These are phyloP conservation scores for Plasmodium gaboni DNA, from an alignment of 169 alveolate species.

Conservation along the genomic window DNA sequence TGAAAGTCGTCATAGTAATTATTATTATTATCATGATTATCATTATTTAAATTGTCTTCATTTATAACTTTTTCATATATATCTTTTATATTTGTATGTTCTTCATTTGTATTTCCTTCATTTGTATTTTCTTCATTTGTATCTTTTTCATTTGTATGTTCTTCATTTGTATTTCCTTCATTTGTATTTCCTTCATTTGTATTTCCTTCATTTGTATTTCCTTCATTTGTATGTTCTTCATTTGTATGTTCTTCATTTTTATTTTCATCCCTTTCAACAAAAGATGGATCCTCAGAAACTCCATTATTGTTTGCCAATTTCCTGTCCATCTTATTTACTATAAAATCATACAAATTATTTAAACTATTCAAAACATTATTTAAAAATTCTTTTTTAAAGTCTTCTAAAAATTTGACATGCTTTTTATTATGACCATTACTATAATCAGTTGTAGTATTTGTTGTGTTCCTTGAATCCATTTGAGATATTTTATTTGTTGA, in stretches of 20 bases:
- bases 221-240: neutral
- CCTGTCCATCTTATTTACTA: neutral
- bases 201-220: neutral
- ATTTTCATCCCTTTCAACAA: neutral
- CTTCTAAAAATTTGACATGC: neutral
- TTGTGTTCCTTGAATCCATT: neutral
- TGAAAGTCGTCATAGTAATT: too few relatives aligned
- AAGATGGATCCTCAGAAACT: neutral
- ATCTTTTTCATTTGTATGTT: neutral
- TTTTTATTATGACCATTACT: too few relatives aligned
- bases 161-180: neutral
- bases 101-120: neutral
- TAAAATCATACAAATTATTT: constrained; percentile 17
- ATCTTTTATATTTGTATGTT: too few relatives aligned
- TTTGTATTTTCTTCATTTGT: neutral
- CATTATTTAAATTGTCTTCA: neutral
- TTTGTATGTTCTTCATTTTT: neutral
- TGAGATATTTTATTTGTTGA: neutral
- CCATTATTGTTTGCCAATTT: neutral
- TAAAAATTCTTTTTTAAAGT: constrained; percentile 51
- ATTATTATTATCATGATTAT: too few relatives aligned
- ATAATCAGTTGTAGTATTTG: neutral
- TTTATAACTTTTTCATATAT: neutral
- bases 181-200: neutral
- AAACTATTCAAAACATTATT: constrained; percentile 18